Percentiles rank a stretch among this genome's conserved stretches.
Evolutionary conservation across 352 stramenopile species (phyloP).

Genomic region (Salisapilia sapeloensis): DNA sequence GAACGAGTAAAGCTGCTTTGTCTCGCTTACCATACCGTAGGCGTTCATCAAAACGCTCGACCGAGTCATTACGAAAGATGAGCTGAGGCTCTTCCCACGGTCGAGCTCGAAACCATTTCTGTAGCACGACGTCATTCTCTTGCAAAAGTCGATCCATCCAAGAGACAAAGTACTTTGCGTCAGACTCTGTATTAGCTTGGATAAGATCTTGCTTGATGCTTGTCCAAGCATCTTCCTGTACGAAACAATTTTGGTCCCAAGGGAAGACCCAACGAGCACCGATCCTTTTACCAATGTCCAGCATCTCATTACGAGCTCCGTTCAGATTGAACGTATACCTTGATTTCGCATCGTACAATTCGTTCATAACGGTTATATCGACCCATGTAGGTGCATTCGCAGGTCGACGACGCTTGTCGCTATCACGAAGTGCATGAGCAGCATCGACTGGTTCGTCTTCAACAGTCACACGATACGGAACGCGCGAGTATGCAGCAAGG

Average conservation of each 20-base stretch:
- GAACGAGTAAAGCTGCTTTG: constrained; percentile 24
- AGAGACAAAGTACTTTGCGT: constrained; percentile 29
- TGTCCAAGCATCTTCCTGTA: constrained; percentile 18
- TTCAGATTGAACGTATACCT: constrained; percentile 33
- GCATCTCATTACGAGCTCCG: constrained; percentile 21
- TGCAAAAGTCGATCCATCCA: constrained; percentile 28
- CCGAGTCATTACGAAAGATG: constrained; percentile 25
- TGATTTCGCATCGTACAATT: constrained; percentile 29
- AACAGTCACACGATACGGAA: constrained; percentile 20
- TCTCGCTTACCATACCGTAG: constrained; percentile 30
- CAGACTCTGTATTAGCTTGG: constrained; percentile 1
- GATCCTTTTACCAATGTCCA: constrained; percentile 13
- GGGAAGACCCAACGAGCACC: constrained; percentile 26
- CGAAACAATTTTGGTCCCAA: constrained; percentile 36
- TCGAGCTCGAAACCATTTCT: constrained; percentile 9
- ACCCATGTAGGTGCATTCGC: no score
- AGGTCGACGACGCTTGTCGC: no score
- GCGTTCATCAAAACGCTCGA: constrained; percentile 31
- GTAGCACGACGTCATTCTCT: constrained; percentile 26
- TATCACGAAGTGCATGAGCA: constrained; percentile 1
- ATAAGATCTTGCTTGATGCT: constrained; percentile 13
- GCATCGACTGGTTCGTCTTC: constrained; percentile 17
- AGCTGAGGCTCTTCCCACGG: constrained; percentile 38
- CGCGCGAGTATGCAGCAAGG: constrained; percentile 11
- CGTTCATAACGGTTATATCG: constrained; percentile 10